Conservation (phyloP, 768 basidiomycete species). For the Suillus weaverae region DNA sequence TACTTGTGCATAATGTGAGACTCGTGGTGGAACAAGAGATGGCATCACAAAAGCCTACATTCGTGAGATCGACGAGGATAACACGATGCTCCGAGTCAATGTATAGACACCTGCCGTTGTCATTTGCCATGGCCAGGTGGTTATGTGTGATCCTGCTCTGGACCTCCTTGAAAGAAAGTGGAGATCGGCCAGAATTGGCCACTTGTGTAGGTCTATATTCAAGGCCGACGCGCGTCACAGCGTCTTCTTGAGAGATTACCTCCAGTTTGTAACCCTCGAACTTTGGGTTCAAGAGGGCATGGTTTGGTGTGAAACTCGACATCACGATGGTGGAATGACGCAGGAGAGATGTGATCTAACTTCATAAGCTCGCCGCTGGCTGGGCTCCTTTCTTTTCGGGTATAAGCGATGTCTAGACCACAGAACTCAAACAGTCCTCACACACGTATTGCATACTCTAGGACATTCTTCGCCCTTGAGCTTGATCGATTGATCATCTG, state of each 20-base stretch:
- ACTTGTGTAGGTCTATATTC: conserved; percentile 45
- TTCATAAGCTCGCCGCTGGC: not conserved
- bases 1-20: conserved; percentile 37
- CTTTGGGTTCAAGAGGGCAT: conserved; percentile 69
- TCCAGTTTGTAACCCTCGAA: conserved; percentile 85
- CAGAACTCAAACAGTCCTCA: not conserved
- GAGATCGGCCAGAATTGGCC: conserved; percentile 57
- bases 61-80: conserved; percentile 53
- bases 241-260: conserved; percentile 56
- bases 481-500: not conserved
- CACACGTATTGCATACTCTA: not conserved
- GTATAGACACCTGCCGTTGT: conserved; percentile 56
- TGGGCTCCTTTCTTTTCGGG: not conserved
- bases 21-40: conserved; percentile 4
- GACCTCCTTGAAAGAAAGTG: conserved; percentile 77
- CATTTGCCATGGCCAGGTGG: conserved; percentile 58
- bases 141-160: conserved; percentile 85
- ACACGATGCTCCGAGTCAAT: conserved; percentile 66
- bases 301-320: conserved; percentile 45
- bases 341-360: not conserved
- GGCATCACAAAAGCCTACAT: conserved; percentile 45
- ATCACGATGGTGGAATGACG: conserved; percentile 15
- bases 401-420: not conserved
- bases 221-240: conserved; percentile 51
- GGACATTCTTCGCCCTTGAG: not conserved